Conservation (phyloP, 1,139 yeast species). For the Kodamaea ohmeri region DNA sequence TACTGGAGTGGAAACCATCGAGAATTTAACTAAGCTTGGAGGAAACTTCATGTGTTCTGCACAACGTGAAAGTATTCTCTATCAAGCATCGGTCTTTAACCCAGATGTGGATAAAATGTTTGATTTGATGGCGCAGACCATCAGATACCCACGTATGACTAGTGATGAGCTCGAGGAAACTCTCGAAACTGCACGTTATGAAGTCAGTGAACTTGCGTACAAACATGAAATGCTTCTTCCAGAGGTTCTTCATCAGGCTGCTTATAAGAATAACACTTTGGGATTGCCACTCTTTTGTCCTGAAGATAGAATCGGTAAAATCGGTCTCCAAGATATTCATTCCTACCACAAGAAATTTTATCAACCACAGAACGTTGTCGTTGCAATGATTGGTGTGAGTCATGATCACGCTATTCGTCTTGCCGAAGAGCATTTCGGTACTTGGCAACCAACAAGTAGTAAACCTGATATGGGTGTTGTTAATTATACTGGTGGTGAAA, state of each 20-base stretch:
- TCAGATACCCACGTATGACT: slow-evolving; percentile 64
- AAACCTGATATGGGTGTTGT: slow-evolving; percentile 46
- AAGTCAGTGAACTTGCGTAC: slow-evolving; percentile 73
- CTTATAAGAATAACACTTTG: slow-evolving; percentile 67
- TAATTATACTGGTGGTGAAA: slow-evolving; percentile 75
- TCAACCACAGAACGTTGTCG: slow-evolving; percentile 79
- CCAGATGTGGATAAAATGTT: slow-evolving; percentile 83
- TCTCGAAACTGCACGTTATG: slow-evolving; percentile 72
- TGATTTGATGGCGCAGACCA: slow-evolving; percentile 74
- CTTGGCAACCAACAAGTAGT: slow-evolving; percentile 20
- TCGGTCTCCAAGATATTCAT: slow-evolving; percentile 52
- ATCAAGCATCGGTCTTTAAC: slow-evolving; percentile 93
- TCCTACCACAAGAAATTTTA: slow-evolving; percentile 67
- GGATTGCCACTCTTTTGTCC: slow-evolving; percentile 90
- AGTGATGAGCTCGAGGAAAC: slow-evolving; percentile 75
- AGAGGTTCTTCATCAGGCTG: slow-evolving; percentile 81
- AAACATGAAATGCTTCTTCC: slow-evolving; percentile 89
- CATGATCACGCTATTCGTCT: slow-evolving; percentile 67
- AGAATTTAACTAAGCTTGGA: slow-evolving; percentile 73
- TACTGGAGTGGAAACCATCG: slow-evolving; percentile 69
- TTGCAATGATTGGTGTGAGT: slow-evolving; percentile 85
- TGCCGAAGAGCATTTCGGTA: slow-evolving; percentile 61
- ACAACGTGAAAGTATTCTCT: slow-evolving; percentile 86
- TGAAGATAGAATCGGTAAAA: slow-evolving; percentile 55
- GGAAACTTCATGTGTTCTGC: slow-evolving; percentile 96